These are phyloP conservation scores for Fusarium sp. DNA, from an alignment of 2,329 filamentous ascomycete genomes.

Conservation along the genomic window DNA sequence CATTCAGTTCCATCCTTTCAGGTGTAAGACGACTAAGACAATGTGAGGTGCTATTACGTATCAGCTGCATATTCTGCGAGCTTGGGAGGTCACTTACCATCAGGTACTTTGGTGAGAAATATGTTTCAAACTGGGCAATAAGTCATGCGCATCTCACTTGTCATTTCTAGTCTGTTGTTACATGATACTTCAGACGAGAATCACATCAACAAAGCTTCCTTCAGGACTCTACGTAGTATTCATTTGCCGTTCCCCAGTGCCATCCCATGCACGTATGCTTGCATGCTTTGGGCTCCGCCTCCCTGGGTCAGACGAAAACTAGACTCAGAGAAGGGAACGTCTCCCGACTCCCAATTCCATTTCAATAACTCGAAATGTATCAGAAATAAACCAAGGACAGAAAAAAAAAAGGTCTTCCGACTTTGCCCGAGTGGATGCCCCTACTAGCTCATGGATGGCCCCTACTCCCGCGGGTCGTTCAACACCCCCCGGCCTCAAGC, in stretches of 20 bases:
- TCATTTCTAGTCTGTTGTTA: conserved; percentile 5
- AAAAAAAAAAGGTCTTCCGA: conserved; percentile 33
- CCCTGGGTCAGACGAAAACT: conserved; percentile 42
- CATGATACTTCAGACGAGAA: conserved; percentile 1
- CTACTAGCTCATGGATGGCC: conserved; percentile 33
- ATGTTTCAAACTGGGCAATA: conserved; percentile 23
- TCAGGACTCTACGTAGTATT: background rate
- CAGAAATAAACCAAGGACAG: background rate
- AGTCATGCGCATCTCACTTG: conserved; percentile 15
- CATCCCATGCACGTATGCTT: conserved; percentile 7
- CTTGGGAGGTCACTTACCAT: conserved; percentile 21
- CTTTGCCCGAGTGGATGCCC: conserved; percentile 43
- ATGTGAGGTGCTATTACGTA: conserved; percentile 27
- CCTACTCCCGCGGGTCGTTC: conserved; percentile 40
- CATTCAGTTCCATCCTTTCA: conserved; percentile 8
- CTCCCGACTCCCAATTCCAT: conserved; percentile 37
- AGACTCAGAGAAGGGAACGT: conserved; percentile 20
- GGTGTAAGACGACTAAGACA: conserved; percentile 10
- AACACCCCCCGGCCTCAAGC: conserved; percentile 20
- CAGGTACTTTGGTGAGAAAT: conserved; percentile 20
- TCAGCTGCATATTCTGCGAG: conserved; percentile 17
- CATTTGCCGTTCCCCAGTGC: conserved; percentile 23
- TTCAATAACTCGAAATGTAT: conserved; percentile 36
- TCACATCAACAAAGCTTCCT: conserved; percentile 8
- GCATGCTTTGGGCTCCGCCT: conserved; percentile 27